Base-by-base conservation (phyloP, 2,329 filamentous ascomycete genomes). In the Alternaria sp. region DNA sequence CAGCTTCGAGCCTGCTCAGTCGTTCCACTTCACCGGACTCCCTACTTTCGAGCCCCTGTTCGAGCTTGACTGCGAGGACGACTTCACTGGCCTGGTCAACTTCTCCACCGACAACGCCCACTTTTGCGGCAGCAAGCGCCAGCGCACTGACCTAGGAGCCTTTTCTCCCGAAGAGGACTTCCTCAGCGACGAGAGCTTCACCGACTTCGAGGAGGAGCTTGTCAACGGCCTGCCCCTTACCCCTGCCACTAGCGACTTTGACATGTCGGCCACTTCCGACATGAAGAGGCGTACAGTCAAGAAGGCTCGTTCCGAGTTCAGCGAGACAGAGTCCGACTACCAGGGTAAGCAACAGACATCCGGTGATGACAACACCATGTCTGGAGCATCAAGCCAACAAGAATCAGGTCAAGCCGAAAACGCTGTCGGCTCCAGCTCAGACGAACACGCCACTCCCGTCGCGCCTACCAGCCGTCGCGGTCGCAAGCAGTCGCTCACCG, bases 401-500 rank as follows among this genome's bases (percentile, higher is more conserved):
- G 68, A 73, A 60, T 73, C 77, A 69, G 71, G 71, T 67, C 73
- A 75, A 63, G 64, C 69, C 70, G 77, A 87, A 79, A 74, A 86
- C 81, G 76, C 81, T 71, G 71, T 80, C 70, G 77, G 81, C 57
- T 81, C 84, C 52, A 81, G 81, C 77, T 82, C 83, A 51, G 81
- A 83, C 15, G 81, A 81, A 55, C 67, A 72, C 62, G 66, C 71
- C 36, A 69, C 75, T 19, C 72, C 77, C 40, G 65, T 74, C n/a
- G 70, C 74, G 49, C 69, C 80, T 62, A 91, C 91, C 10, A 97
- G 93, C 82, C 94, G 96, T 69, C 94, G 96, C 63, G 96, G 96
- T 64, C 94, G 96, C 82, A 99, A 99, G 89, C 96, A 99, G 84
- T 98, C 96, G 1, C 83, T 98, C 73, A 98, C 96, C 6, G 96